Conservation (phyloP, 352 stramenopile genomes). For the Globisporangium rhizosaccharum region DNA sequence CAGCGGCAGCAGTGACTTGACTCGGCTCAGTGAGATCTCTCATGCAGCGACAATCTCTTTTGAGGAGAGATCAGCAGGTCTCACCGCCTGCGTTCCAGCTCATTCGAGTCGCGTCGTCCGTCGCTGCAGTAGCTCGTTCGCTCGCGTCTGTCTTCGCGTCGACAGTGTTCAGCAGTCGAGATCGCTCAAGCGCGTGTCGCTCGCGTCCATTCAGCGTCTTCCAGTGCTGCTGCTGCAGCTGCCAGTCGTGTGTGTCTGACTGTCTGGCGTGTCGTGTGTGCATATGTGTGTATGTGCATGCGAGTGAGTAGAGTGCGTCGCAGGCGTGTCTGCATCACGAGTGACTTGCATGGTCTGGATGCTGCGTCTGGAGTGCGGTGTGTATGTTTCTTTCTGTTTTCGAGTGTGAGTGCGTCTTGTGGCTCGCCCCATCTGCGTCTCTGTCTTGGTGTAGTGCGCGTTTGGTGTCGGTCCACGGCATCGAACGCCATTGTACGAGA, state of each 20-base stretch:
- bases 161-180: too few species aligned
- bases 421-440: neutral
- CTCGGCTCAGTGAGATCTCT: neutral
- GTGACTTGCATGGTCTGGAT: conserved; percentile 8
- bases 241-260: too few species aligned
- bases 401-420: conserved; percentile 14
- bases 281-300: conserved; percentile 3
- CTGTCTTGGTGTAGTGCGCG: neutral
- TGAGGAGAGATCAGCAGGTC: neutral
- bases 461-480: neutral
- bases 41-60: neutral
- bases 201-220: too few species aligned
- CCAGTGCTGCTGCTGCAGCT: neutral
- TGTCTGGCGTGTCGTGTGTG: neutral
- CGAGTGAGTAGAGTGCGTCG: conserved; percentile 7
- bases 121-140: neutral
- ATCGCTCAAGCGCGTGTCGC: too few species aligned
- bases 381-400: conserved; percentile 12
- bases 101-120: neutral
- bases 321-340: conserved; percentile 5
- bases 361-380: neutral
- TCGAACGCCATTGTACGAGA: neutral
- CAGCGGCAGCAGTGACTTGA: neutral
- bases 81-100: neutral
- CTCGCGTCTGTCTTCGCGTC: neutral